Base-by-base conservation (phyloP, 768 basidiomycete genomes). In the Pholiota conissans region DNA sequence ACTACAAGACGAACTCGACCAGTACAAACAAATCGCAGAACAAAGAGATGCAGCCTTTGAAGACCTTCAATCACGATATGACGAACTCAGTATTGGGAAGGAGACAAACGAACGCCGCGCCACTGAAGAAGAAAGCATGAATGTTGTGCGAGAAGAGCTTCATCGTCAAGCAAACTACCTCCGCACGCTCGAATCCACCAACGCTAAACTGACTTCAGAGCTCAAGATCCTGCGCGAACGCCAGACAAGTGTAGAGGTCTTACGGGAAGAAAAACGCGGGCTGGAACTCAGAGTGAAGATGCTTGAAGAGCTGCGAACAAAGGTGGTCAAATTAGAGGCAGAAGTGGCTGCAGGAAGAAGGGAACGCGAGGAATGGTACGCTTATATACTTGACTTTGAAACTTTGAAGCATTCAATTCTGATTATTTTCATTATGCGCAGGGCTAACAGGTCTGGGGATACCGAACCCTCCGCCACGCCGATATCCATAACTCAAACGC, bases 191-290 rank as follows among this genome's bases (percentile, higher is more conserved):
- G 89, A 93, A 66, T 65, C 74, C 5, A 75, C 76, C 2, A 91
- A 91, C 59, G 71, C 79, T 1, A 81, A 77, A 58, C 70, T 90
- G 52, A 77, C 67, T 2, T 65, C 76, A 0, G 89, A 93, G 62
- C 63, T 91, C 14, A 69, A 68, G 5, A 61, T 75, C 10, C 75
- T 90, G 14, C 77, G 82, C 30, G 84, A 84, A 58, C 75, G 81
- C 0, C 75, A 85, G n/a, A 71, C 76, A 6, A 86, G 82, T 61
- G 71, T 89, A 2, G 89, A 90, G 58, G 85, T 93, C 2, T 66
- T 93, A 32, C 76, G 81, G 29, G 91, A 93, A 67, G 88, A 93
- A 71, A 91, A 91, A 60, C 76, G 84, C 5, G 77, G 78, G 0
- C 68, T 93, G 42, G 83, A 90, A 65, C 69, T 73, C 14, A 86